Conservation (phyloP, 139 green algal genomes). For the Closterium sp. region DNA sequence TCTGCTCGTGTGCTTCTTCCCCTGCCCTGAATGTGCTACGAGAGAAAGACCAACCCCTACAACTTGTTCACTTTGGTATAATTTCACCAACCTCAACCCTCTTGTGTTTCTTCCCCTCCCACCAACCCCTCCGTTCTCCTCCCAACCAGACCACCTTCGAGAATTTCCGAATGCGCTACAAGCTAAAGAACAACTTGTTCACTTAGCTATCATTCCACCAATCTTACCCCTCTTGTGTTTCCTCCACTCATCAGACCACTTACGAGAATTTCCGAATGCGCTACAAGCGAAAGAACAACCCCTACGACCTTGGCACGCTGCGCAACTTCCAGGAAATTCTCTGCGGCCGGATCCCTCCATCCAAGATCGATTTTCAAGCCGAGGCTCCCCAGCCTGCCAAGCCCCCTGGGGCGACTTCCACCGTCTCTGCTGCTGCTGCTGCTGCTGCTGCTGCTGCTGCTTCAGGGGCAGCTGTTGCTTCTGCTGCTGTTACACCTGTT, state of each 20-base stretch:
- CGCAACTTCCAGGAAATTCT: constrained; percentile 67
- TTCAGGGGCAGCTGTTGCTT: neutral
- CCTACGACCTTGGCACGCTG: constrained; percentile 62
- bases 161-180: constrained; percentile 31
- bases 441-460: neutral
- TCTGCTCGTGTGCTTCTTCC: no score
- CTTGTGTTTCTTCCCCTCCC: neutral
- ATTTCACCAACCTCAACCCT: neutral
- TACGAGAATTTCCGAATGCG: constrained; percentile 95
- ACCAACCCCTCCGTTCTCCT: neutral
- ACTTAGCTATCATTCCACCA: no score
- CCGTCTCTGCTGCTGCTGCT: neutral
- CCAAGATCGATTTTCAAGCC: constrained; percentile 43
- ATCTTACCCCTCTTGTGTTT: no score
- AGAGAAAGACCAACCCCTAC: neutral
- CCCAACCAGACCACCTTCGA: neutral
- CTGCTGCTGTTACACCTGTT: no score
- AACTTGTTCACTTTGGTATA: no score
- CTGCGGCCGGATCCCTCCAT: constrained; percentile 25
- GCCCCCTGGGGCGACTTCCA: neutral
- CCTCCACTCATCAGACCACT: constrained; percentile 75
- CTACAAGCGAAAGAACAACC: constrained; percentile 63
- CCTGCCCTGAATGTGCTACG: neutral
- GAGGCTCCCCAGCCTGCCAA: neutral
- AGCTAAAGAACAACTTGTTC: no score